A percentile compares a stretch with the other conserved stretches of the same genome.
phyloP scores from a whole-genome alignment of 805 yeast species.

The Nakazawaea anatomiae region DNA sequence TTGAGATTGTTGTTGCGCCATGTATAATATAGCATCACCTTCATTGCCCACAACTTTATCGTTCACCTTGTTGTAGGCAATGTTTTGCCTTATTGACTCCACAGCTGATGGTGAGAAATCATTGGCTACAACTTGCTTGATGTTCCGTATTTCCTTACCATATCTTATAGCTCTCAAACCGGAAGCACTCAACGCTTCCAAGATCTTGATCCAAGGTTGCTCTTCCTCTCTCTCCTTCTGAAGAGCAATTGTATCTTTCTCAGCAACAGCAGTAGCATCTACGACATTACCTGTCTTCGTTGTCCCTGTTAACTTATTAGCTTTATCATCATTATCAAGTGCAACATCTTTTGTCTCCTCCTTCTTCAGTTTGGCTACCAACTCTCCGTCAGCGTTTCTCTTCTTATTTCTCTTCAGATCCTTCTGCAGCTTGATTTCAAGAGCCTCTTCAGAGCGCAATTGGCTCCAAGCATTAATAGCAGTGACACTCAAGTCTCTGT shows the following conservation, averaged over 20 bases:
- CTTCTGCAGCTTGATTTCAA: slow-evolving; percentile 10
- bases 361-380: neutral
- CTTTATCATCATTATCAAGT: slow-evolving; percentile 7
- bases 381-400: slow-evolving; percentile 7
- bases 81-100: slow-evolving; percentile 65
- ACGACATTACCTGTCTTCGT: neutral
- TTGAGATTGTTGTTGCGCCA: slow-evolving; percentile 44
- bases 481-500: slow-evolving; percentile 81
- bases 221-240: neutral
- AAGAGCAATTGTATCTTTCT: slow-evolving; percentile 2
- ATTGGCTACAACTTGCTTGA: slow-evolving; percentile 75
- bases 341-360: slow-evolving; percentile 16
- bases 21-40: slow-evolving; percentile 87
- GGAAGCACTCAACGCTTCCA: slow-evolving; percentile 93
- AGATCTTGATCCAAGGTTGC: slow-evolving; percentile 53
- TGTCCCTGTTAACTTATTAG: too few relatives aligned
- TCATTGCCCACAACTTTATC: slow-evolving; percentile 57
- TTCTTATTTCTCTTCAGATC: slow-evolving; percentile 4
- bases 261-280: slow-evolving; percentile 19
- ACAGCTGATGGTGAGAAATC: slow-evolving; percentile 88
- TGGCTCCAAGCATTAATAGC: slow-evolving; percentile 86
- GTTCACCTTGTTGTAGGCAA: slow-evolving; percentile 55
- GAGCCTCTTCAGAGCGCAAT: slow-evolving; percentile 36
- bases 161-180: slow-evolving; percentile 93
- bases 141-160: slow-evolving; percentile 82